Percentiles rank a stretch among this genome's conserved stretches.
Conservation (phyloP, 805 yeast genomes). For the Starmera caribaea region DNA sequence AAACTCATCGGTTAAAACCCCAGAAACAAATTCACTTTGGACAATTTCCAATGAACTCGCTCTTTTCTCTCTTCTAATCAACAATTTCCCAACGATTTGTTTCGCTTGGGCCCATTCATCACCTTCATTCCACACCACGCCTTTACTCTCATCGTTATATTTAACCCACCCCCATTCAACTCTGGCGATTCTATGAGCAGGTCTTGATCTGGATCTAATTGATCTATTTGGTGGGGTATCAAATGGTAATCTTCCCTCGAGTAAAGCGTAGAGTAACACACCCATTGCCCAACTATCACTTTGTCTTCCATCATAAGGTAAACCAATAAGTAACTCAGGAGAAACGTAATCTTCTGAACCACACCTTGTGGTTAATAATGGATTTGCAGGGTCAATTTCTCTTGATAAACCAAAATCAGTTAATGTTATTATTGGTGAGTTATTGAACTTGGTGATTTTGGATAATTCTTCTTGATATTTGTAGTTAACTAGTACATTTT, state of each 20-base stretch:
- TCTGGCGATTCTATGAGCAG: constrained; percentile 85
- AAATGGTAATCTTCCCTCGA: constrained; percentile 87
- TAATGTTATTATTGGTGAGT: constrained; percentile 40
- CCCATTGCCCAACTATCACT: constrained; percentile 96
- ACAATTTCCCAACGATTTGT: constrained; percentile 37
- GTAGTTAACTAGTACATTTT: constrained; percentile 55
- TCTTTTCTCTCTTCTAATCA: constrained; percentile 40
- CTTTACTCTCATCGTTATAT: constrained; percentile 26
- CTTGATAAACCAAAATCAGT: constrained; percentile 90
- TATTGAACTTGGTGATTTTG: constrained; percentile 8
- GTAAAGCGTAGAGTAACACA: constrained; percentile 72
- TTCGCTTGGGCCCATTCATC: constrained; percentile 38
- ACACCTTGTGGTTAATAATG: constrained; percentile 75
- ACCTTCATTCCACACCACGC: constrained; percentile 5
- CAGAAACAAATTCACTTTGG: constrained; percentile 25
- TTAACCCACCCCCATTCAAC: constrained; percentile 84
- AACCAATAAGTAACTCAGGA: constrained; percentile 86
- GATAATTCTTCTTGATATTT: constrained; percentile 22
- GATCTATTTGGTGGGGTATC: constrained; percentile 64
- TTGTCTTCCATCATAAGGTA: constrained; percentile 83
- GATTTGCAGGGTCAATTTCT: constrained; percentile 46
- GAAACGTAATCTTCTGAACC: constrained; percentile 96
- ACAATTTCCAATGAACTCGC: constrained; percentile 24
- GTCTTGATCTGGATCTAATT: constrained; percentile 38
- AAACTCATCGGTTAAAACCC: constrained; percentile 1